Percentiles rank a stretch among this genome's conserved stretches.
phyloP scores from a whole-genome alignment of 169 alveolate species.

The Cyclospora cayetanensis region DNA sequence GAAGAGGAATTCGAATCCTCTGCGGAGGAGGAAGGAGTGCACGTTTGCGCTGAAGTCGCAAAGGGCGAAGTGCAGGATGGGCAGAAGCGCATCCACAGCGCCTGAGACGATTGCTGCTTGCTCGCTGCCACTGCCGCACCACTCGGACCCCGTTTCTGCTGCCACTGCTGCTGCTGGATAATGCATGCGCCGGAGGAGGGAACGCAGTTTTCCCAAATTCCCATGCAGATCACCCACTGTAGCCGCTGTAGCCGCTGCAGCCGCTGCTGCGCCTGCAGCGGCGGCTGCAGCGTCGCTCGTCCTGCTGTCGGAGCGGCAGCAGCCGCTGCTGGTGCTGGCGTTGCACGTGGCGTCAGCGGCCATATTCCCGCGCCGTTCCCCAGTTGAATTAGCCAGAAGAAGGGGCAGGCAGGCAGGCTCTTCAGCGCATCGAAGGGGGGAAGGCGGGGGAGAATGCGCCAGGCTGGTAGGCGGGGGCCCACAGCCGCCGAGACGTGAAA shows the following conservation, averaged over 20 bases:
- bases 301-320: not conserved
- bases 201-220: slow-evolving; percentile 38
- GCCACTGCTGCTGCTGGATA: slow-evolving; percentile 44
- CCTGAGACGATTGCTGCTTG: slow-evolving; percentile 20
- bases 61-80: slow-evolving; percentile 51
- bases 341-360: not conserved
- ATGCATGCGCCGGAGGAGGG: slow-evolving; percentile 60
- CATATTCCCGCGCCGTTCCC: not conserved
- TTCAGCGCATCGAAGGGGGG: too few species aligned
- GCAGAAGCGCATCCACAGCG: slow-evolving; percentile 13
- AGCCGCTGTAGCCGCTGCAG: slow-evolving; percentile 28
- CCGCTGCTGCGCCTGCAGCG: slow-evolving; percentile 43
- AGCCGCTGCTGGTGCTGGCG: slow-evolving; percentile 5
- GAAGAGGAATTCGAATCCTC: slow-evolving; percentile 61
- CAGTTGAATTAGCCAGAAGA: too few species aligned
- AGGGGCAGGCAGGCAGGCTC: too few species aligned
- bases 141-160: slow-evolving; percentile 30
- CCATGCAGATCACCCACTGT: slow-evolving; percentile 62
- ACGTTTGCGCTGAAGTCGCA: slow-evolving; percentile 58
- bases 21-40: slow-evolving; percentile 12
- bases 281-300: not conserved
- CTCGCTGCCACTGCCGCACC: slow-evolving; percentile 52
- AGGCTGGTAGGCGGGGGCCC: too few species aligned
- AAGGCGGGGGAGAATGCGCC: too few species aligned
- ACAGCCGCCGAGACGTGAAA: too few species aligned